Evolutionary conservation across 495 filamentous ascomycete species (phyloP), one percentile per base, ranked within the genome.

Genomic region (Rostrohypoxylon terebratum): DNA sequence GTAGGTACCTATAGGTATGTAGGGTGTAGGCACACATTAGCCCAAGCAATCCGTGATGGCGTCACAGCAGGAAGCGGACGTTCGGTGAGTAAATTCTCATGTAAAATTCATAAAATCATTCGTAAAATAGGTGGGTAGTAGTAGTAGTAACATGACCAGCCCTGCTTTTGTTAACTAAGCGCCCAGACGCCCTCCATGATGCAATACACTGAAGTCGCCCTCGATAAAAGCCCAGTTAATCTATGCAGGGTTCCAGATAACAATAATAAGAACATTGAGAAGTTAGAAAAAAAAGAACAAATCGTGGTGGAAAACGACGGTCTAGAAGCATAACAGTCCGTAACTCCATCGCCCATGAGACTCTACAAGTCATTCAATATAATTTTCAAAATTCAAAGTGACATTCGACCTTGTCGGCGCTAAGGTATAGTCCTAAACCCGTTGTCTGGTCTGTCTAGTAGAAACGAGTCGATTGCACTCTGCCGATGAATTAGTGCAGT

Each of bases 391-490:
- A 14, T 11, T 50, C 38, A 16, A 44, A 47, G 51, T 23, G 23
- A 13, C 48, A 45, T 8, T 33, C 28, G 14, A 23, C 11, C 42
- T 11, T 13, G 31, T 18, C 6, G 36, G 47, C 8, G n/a, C 47
- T 75, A 75, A 42, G 66, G 20, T 18, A 67, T 7, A 3, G 68
- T 23, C 38, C 68, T 64, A 20, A 71, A 78, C 8, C 64, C 65
- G 58, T 47, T 75, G 54, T 78, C 71, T 20, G 71, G 66, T 28
- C 74, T 67, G 51, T 76, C 71, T 9, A 78, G 76, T 5, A 81
- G 71, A 51, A 78, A 70, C 38, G 73, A 74, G 59, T 81, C 80
- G 67, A 81, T 80, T 42, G 75, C 61, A 65, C 59, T 77, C 80
- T 80, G 45, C 31, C 33, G 33, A 66, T 34, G 20, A 21, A 50